These are phyloP conservation scores for Alternaria angustiovoidea DNA, from an alignment of 2,329 filamentous ascomycete genomes.

Conservation along the genomic window DNA sequence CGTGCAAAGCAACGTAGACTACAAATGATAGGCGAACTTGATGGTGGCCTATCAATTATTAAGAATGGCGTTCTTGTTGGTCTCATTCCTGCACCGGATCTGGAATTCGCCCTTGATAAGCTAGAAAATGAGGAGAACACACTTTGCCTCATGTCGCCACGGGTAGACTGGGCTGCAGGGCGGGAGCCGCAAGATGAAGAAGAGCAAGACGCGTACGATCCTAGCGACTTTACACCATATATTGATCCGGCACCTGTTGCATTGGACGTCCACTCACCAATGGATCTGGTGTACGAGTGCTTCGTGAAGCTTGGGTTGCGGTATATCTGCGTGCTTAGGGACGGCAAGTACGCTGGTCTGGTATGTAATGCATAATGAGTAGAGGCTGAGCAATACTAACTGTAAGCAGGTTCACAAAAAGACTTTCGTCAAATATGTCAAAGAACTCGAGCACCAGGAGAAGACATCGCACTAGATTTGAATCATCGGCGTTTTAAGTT, in stretches of 20 bases:
- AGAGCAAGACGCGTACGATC: conserved; percentile 59
- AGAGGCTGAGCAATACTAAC: background rate
- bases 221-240: conserved; percentile 86
- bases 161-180: conserved; percentile 56
- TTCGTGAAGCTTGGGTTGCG: conserved; percentile 93
- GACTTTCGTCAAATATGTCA: conserved; percentile 92
- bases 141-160: conserved; percentile 82
- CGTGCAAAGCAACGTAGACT: conserved; percentile 82
- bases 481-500: background rate
- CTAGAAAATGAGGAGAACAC: conserved; percentile 76
- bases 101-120: conserved; percentile 90
- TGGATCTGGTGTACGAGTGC: conserved; percentile 95
- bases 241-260: conserved; percentile 92
- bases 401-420: conserved; percentile 82
- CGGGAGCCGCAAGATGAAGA: conserved; percentile 63
- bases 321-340: conserved; percentile 87
- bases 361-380: conserved; percentile 59
- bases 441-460: conserved; percentile 72
- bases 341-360: conserved; percentile 88
- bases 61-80: conserved; percentile 82
- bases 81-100: conserved; percentile 89
- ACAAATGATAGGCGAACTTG: conserved; percentile 86
- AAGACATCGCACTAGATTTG: conserved; percentile 27
- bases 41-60: conserved; percentile 89
- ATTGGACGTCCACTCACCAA: conserved; percentile 85